phyloP scores from a whole-genome alignment of 192 early-diverging fungal species.

The Rhizoclosmatium globosum region DNA sequence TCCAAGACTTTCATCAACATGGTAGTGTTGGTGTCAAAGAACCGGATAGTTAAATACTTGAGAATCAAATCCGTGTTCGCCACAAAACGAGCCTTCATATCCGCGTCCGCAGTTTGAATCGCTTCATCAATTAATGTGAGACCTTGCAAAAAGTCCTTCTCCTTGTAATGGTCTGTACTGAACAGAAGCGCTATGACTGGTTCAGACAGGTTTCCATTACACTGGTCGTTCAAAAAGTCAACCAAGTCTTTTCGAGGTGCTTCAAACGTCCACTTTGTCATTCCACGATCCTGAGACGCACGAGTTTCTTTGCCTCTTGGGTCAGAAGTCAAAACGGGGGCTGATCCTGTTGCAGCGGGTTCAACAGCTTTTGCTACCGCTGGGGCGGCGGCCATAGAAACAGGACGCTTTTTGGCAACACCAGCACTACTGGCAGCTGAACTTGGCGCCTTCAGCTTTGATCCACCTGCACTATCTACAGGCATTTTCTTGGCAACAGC shows the following conservation, averaged over 20 bases:
- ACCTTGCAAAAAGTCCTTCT: conserved; percentile 77
- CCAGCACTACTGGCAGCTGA: conserved; percentile 15
- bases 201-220: conserved; percentile 65
- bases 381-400: conserved; percentile 10
- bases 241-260: conserved; percentile 68
- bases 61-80: conserved; percentile 82
- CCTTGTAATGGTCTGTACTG: conserved; percentile 86
- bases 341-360: conserved; percentile 3
- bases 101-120: conserved; percentile 56
- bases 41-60: conserved; percentile 87
- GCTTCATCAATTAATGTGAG: conserved; percentile 75
- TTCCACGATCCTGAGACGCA: conserved; percentile 72
- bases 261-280: conserved; percentile 77
- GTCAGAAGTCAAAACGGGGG: conserved; percentile 73
- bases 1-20: conserved; percentile 88
- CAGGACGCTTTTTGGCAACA: conserved; percentile 17
- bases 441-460: neutral
- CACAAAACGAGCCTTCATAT: conserved; percentile 68
- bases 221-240: conserved; percentile 70
- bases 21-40: conserved; percentile 92
- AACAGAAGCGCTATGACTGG: conserved; percentile 72
- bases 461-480: neutral
- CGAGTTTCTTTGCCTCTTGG: conserved; percentile 72
- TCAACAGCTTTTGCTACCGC: conserved; percentile 5
- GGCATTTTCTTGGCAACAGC: conserved; percentile 25